Base-by-base conservation (phyloP, 1,284 basidiomycete genomes). In the Ustilago crameri region DNA sequence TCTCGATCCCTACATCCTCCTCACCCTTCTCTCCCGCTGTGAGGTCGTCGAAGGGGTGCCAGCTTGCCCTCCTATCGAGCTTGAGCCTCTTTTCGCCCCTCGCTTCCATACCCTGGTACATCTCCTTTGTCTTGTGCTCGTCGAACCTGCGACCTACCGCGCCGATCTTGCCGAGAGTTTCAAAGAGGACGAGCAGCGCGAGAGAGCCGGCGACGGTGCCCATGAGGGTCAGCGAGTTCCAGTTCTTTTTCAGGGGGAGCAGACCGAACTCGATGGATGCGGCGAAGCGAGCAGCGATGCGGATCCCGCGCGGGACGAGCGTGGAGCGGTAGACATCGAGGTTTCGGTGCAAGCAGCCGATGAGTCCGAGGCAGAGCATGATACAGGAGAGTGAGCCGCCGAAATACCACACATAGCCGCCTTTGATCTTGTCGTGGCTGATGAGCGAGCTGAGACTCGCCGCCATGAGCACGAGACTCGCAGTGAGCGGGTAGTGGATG, bases 1-100 rank as follows among this genome's bases (percentile, higher is more conserved):
- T 60, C 56, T 83, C 82, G 44, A 79, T 74, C 0, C 81, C 82
- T 0, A 83, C 82, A 47, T 83, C 82, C 55, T 82, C 79, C 34
- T 83, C 79, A 10, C 82, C 81, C 12, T 41, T 51, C 58, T 82
- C 82, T 2, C 62, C 78, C 8, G 74, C 51, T 0, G 78, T 79
- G n/a, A 83, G 66, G 22, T 82, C 81, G 15, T 75, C 75, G 46
- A 76, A 79, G 15, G 76, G 74, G 57, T 82, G 79, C 79, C 79
- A 82, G 30, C 65, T 62, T 24, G 63, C 63, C 24, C 62, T 46
- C 53, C 41, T 60, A 30, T 65, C 51, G 51, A 75, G 37, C 38
- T 43, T 55, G 40, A 70, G 20, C 26, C 35, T 43, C 50, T 66
- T 65, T 14, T 63, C 40, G 7, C 66, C 66, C 7, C 27, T 47